Base-by-base conservation (phyloP, 2,329 filamentous ascomycete genomes). In the Colletotrichum gloeosporioides region DNA sequence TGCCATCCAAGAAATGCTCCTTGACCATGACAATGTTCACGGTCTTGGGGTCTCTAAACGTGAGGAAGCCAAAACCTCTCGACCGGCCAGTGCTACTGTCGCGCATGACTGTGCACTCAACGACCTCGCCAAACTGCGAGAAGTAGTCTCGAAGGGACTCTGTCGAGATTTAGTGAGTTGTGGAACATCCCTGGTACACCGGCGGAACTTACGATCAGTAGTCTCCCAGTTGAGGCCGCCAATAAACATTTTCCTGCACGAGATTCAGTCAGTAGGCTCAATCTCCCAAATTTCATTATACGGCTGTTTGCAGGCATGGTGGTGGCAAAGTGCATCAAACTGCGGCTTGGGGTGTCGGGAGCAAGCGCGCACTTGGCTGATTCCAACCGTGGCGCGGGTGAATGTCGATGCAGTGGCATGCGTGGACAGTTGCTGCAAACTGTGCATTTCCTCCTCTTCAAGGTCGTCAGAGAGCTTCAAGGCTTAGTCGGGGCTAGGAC, bases 11-110 rank as follows among this genome's bases (percentile, higher is more conserved):
- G 81, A 96, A 98, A 85, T 99, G 97, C 84, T 99, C 97, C 87
- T 99, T 99, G 78, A 99, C 97, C 97, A 99, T 99, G 78, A 99
- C 97, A 79, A 96, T 98, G 84, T 99, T 99, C 79, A 99, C 97
- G 6, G 95, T 98, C 88, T 98, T 98, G 64, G 97, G 94, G 82
- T 99, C 97, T 84, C 95, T 98, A 89, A 99, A 99, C 0, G 97
- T 99, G 77, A 99, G 89, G 87, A 99, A 99, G 34, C 97, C 97
- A 81, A 99, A 99, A 29, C 97, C 97, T 86, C 97, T 93, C 34
- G 97, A 99, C 78, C 97, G 93, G 59, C 97, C 97, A 12, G 96
- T 98, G 66, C 95, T 94, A 77, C 96, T 96, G 86, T 99, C 97
- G 79, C 97, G 92, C 97, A 99, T 99, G n/a, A 99, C 97, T 18